A percentile compares a stretch with the other conserved stretches of the same genome.
Conservation (phyloP, 2,329 filamentous ascomycete species). For the Nothophaeocryptopus gaeumannii region DNA sequence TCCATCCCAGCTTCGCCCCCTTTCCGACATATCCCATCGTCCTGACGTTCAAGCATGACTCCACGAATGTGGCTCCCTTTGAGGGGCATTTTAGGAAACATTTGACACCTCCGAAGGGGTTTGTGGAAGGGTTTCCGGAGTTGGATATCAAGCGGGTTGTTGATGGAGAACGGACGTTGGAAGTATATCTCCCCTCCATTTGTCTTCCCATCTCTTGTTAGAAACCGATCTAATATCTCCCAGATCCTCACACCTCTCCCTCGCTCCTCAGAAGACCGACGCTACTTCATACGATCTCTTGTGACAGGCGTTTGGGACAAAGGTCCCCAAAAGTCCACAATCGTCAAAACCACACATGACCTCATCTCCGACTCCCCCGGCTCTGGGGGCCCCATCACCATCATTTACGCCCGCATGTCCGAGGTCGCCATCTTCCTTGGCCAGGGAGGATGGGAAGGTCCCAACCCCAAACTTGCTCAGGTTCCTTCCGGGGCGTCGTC, state of each 20-base stretch:
- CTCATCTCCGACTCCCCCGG: conserved; percentile 60
- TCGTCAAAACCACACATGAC: conserved; percentile 72
- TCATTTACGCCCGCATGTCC: conserved; percentile 53
- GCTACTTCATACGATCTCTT: conserved; percentile 72
- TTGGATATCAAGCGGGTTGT: conserved; percentile 72
- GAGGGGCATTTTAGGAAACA: conserved; percentile 79
- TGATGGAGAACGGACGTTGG: conserved; percentile 76
- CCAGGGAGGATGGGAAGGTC: conserved; percentile 78
- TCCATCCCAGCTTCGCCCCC: conserved; percentile 78
- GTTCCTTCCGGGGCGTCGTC: no score
- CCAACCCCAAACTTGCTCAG: conserved; percentile 74
- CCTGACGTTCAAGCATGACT: conserved; percentile 73
- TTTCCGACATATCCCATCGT: conserved; percentile 87
- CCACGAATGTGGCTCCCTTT: conserved; percentile 65
- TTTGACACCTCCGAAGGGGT: conserved; percentile 33
- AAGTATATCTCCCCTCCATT: conserved; percentile 68
- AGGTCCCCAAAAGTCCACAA: conserved; percentile 71
- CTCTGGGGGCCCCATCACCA: no score
- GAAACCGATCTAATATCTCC: no score
- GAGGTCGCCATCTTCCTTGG: conserved; percentile 75
- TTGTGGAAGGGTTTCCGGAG: conserved; percentile 70
- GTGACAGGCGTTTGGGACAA: conserved; percentile 87
- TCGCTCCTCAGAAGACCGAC: conserved; percentile 63
- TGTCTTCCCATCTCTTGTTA: conserved; percentile 57
- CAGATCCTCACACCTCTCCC: conserved; percentile 70